phyloP scores from a whole-genome alignment of 2,329 filamentous ascomycete species.

The Aspergillus sp. region DNA sequence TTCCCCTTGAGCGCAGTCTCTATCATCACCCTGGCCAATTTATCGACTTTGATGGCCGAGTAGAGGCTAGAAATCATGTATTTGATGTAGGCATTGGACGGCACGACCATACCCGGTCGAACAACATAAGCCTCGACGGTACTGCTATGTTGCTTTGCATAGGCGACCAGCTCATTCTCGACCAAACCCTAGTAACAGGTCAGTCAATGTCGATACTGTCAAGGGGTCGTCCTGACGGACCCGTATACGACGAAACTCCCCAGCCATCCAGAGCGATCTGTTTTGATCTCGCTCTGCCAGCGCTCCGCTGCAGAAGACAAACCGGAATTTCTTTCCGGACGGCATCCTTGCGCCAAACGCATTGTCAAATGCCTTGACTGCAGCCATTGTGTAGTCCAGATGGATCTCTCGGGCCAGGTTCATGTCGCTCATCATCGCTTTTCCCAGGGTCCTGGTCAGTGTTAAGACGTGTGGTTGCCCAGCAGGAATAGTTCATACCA shows the following conservation, averaged over 20 bases:
- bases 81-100: neutral
- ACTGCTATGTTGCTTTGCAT: neutral
- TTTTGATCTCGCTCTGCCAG: slow-evolving; percentile 41
- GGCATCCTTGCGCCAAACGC: neutral
- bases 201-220: neutral
- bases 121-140: neutral
- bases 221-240: slow-evolving; percentile 15
- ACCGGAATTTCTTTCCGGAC: slow-evolving; percentile 35
- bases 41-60: neutral
- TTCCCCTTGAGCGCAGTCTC: neutral
- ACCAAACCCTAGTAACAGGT: neutral
- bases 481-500: neutral
- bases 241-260: slow-evolving; percentile 26
- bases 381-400: neutral
- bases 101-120: neutral
- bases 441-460: neutral
- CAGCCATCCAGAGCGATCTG: slow-evolving; percentile 37
- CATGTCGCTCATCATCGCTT: neutral
- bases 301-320: slow-evolving; percentile 41
- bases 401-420: neutral
- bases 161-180: neutral
- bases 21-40: neutral
- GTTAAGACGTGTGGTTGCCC: neutral
- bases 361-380: neutral
- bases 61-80: neutral